Conservation (phyloP, 352 stramenopile species). For the Phytophthora pisi region DNA sequence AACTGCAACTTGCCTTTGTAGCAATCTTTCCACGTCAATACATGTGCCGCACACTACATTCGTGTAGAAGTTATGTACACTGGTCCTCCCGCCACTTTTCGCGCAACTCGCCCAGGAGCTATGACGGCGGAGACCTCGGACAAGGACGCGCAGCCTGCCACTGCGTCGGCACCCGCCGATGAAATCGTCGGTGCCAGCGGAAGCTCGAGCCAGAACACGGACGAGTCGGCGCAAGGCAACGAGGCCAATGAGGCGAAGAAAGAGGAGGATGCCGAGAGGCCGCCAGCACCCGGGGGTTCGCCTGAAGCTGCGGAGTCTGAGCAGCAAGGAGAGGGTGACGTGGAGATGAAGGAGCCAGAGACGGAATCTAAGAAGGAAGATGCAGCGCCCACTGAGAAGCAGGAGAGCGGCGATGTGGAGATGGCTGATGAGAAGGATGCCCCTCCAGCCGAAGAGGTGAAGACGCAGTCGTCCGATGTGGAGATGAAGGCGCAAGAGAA, state of each 20-base stretch:
- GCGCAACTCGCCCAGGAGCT: not conserved
- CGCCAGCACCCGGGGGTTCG: not conserved
- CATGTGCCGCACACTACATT: not conserved
- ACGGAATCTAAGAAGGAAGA: not conserved
- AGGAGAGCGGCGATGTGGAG: constrained; percentile 6
- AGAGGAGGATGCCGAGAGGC: constrained; percentile 11
- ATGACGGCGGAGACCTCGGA: constrained; percentile 23
- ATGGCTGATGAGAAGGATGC: not conserved
- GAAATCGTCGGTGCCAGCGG: constrained; percentile 20
- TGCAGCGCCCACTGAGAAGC: not conserved
- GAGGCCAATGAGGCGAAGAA: constrained; percentile 15
- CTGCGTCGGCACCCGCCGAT: constrained; percentile 1
- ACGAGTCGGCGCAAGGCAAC: constrained; percentile 13
- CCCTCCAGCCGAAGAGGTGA: not conserved
- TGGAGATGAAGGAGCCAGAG: constrained; percentile 24
- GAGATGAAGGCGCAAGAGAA: constrained; percentile 4
- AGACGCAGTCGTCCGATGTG: constrained; percentile 6
- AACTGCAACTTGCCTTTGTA: constrained; percentile 13
- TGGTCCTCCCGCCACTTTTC: constrained; percentile 9
- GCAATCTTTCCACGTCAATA: constrained; percentile 15
- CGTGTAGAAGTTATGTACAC: constrained; percentile 12
- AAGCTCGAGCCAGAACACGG: constrained; percentile 19
- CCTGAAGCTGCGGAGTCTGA: not conserved
- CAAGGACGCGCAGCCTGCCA: constrained; percentile 9
- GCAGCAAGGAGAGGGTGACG: constrained; percentile 14